Percentiles rank a stretch among this genome's conserved stretches.
Conservation (phyloP, 2,329 filamentous ascomycete genomes). For the Zopfia rhizophila region DNA sequence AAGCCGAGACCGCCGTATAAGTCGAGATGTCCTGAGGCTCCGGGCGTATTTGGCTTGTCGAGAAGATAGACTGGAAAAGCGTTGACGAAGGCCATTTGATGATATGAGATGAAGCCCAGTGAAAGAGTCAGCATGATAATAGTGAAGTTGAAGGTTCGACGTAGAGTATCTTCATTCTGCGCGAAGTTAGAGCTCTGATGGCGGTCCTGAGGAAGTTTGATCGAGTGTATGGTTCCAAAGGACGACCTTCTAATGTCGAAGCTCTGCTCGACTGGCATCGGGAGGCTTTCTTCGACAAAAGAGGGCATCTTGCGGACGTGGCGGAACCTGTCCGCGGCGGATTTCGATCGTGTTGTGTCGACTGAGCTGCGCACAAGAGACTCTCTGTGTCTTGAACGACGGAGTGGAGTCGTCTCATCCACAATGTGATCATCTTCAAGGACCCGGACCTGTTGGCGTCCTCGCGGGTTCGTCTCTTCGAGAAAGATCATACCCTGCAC, state of each 20-base stretch:
- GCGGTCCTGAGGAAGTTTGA: slow-evolving; percentile 38
- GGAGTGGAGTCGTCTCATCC: slow-evolving; percentile 74
- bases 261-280: slow-evolving; percentile 41
- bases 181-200: slow-evolving; percentile 29
- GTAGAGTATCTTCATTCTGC: slow-evolving; percentile 18
- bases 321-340: slow-evolving; percentile 42
- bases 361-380: slow-evolving; percentile 28
- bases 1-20: slow-evolving; percentile 72
- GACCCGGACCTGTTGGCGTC: slow-evolving; percentile 58
- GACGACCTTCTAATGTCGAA: slow-evolving; percentile 50
- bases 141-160: slow-evolving; percentile 66
- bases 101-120: slow-evolving; percentile 88
- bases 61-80: slow-evolving; percentile 92
- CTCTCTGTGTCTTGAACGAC: slow-evolving; percentile 34
- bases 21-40: slow-evolving; percentile 38
- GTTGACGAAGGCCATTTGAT: slow-evolving; percentile 90
- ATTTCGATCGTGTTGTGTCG: slow-evolving; percentile 35
- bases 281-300: slow-evolving; percentile 50
- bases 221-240: slow-evolving; percentile 51
- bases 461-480: slow-evolving; percentile 88
- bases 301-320: slow-evolving; percentile 48
- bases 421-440: slow-evolving; percentile 55
- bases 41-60: slow-evolving; percentile 64
- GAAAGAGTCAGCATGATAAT: slow-evolving; percentile 83
- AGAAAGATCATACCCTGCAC: slow-evolving; percentile 81